These are phyloP conservation scores for Stephania yunnanensis DNA, from an alignment of 164 flowering plant species.

Conservation along the genomic window DNA sequence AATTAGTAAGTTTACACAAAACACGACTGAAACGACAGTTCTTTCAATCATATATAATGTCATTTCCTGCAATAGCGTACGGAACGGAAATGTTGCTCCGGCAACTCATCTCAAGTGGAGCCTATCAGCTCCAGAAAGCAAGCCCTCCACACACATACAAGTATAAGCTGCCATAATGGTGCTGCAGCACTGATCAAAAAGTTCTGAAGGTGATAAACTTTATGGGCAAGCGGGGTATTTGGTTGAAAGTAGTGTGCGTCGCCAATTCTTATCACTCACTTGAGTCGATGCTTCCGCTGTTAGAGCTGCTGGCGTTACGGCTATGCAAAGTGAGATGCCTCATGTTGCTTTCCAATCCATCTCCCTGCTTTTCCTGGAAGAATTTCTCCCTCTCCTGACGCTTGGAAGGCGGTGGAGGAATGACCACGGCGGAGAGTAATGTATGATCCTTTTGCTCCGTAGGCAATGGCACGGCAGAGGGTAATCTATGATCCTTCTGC, in stretches of 20 bases:
- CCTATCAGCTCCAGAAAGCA: neutral
- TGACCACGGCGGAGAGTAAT: slow-evolving; percentile 29
- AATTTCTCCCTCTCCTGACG: slow-evolving; percentile 75
- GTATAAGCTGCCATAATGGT: neutral
- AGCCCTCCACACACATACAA: neutral
- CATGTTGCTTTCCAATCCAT: slow-evolving; percentile 47
- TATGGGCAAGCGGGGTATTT: neutral
- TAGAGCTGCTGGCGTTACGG: slow-evolving; percentile 67
- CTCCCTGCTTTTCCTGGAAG: slow-evolving; percentile 67
- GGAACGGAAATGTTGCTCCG: neutral
- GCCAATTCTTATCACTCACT: slow-evolving; percentile 34
- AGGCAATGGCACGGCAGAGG: slow-evolving; percentile 6
- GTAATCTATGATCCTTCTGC: slow-evolving; percentile 11
- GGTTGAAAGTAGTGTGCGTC: neutral
- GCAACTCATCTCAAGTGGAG: neutral
- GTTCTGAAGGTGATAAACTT: neutral
- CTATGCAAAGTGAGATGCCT: slow-evolving; percentile 69
- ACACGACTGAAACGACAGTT: neutral
- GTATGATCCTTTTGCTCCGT: slow-evolving; percentile 33
- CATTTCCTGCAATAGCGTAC: neutral
- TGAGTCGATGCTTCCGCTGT: slow-evolving; percentile 58
- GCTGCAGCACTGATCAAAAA: neutral
- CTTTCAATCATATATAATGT: neutral
- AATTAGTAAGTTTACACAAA: neutral
- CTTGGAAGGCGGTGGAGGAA: slow-evolving; percentile 96